These are phyloP conservation scores for Spiraea crenata DNA, from an alignment of 331 rosid species.

Conservation along the genomic window DNA sequence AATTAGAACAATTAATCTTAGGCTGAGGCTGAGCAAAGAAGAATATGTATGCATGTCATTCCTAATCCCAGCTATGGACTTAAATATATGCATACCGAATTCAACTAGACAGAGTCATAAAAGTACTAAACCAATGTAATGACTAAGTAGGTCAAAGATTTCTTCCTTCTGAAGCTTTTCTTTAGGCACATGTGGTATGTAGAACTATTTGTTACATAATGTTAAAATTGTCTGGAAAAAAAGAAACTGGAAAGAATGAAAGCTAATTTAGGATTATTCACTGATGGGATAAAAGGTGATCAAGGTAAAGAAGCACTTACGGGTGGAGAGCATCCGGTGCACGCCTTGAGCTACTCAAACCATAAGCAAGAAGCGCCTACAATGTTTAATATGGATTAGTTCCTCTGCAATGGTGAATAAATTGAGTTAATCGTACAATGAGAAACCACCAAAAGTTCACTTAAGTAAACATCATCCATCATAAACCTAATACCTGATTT, in stretches of 20 bases:
- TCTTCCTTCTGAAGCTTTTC: neutral
- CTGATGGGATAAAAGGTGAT: conserved; percentile 2
- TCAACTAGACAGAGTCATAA: neutral
- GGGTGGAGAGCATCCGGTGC: conserved; percentile 99
- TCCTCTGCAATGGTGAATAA: conserved; percentile 23
- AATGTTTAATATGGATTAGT: conserved; percentile 40
- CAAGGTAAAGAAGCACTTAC: conserved; percentile 49
- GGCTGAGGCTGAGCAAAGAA: neutral
- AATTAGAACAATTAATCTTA: neutral
- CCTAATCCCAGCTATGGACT: conserved; percentile 1
- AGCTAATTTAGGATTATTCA: conserved; percentile 9
- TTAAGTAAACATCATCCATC: neutral
- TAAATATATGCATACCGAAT: neutral
- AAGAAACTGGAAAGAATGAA: neutral
- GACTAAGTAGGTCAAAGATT: neutral
- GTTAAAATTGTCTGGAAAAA: neutral
- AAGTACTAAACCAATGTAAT: neutral
- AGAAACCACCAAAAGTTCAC: neutral
- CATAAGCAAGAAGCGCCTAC: conserved; percentile 97
- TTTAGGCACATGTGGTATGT: neutral
- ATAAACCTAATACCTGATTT: conserved; percentile 61
- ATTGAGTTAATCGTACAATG: conserved; percentile 1
- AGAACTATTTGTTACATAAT: neutral
- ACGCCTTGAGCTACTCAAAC: conserved; percentile 94
- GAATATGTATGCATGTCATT: neutral